Base-by-base conservation (phyloP, 2,329 filamentous ascomycete genomes). In the Huntiella omanensis region DNA sequence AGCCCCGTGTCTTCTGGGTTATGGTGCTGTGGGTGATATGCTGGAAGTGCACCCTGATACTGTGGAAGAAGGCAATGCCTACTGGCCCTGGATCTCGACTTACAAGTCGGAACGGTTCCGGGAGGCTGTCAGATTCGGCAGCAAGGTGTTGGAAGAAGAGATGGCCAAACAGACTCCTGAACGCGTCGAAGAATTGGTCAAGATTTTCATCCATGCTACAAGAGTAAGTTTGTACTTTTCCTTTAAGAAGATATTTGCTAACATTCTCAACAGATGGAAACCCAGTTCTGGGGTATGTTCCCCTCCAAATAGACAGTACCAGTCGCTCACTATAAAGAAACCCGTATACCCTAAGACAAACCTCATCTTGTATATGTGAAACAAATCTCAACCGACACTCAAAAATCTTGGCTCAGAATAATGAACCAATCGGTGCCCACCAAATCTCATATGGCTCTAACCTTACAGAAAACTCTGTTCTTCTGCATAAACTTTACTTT, bases 71-170 rank as follows among this genome's bases (percentile, higher is more conserved):
- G 74, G 67, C 0, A 92, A 88, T 58, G 68, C 64, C 13, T 96
- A 93, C 64, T 91, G 82, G 80, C 72, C 77, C 40, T 96, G 88
- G 88, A 84, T 96, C 53, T 69, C 87, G 57, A 92, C 84, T 56
- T 96, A 95, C 57, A 73, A 82, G 12, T 81, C 78, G 2, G 77
- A 83, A 1, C 83, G 91, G 58, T 95, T 93, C 53, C 63, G 68
- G 1, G 40, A 77, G 51, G 83, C 83, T 4, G 82, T 92, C 46
- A 67, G 66, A 52, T 68, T 75, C 3, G 84, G 83, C 16, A 5
- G 51, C 82, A 82, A 74, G 50, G 62, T 92, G 28, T 68, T 95
- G 6, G 88, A 95, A 60, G 72, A 74, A 53, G 71, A 86, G 56
- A 77, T 82, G 12, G 64, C 70, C n/a, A 64, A 75, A 42, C 81